These are phyloP conservation scores for Verticillium longisporum DNA, from an alignment of 2,329 filamentous ascomycete genomes.

Conservation along the genomic window DNA sequence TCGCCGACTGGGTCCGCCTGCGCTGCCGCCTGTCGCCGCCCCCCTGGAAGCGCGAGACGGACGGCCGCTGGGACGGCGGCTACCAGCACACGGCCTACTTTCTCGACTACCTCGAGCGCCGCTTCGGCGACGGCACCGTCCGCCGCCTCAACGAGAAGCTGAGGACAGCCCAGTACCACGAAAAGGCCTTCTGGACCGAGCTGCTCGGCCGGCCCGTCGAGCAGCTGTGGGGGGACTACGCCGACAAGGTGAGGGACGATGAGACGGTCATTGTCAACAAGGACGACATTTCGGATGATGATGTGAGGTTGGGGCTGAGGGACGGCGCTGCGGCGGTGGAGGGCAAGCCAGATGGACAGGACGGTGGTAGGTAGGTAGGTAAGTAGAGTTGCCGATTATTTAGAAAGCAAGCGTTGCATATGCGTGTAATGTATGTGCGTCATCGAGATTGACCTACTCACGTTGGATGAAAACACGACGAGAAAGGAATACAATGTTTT, in stretches of 20 bases:
- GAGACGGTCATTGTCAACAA: slow-evolving; percentile 14
- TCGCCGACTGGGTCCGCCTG: slow-evolving; percentile 88
- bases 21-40: slow-evolving; percentile 66
- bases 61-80: slow-evolving; percentile 72
- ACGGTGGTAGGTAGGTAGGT: not conserved
- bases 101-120: slow-evolving; percentile 72
- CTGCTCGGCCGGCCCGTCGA: slow-evolving; percentile 61
- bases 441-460: no score
- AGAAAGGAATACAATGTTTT: not conserved
- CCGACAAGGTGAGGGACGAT: slow-evolving; percentile 18
- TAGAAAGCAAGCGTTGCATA: no score
- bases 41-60: slow-evolving; percentile 65
- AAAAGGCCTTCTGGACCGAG: slow-evolving; percentile 59
- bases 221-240: slow-evolving; percentile 71
- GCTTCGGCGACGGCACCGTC: slow-evolving; percentile 53
- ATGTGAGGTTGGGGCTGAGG: not conserved
- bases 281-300: slow-evolving; percentile 13
- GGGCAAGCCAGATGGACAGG: not conserved
- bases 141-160: slow-evolving; percentile 62
- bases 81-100: slow-evolving; percentile 93
- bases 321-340: not conserved
- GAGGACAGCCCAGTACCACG: slow-evolving; percentile 54
- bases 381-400: not conserved
- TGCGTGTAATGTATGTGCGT: no score
- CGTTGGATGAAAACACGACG: not conserved